Evolutionary conservation across 257 asterid species (phyloP).

Genomic region (Rauvolfia tetraphylla): DNA sequence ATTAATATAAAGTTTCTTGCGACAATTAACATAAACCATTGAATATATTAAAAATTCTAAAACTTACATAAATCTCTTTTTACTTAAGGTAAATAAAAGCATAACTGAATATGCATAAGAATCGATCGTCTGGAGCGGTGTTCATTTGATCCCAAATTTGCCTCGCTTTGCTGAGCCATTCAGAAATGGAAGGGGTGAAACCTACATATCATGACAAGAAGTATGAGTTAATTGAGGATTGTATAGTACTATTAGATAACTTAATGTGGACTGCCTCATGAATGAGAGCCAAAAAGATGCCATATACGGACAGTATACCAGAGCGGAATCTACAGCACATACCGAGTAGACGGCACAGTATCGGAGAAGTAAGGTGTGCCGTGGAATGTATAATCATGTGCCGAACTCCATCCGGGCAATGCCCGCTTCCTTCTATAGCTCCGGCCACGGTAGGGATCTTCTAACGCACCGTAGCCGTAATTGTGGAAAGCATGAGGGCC

Average conservation of each 20-base stretch:
- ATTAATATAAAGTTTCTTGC: too few species aligned
- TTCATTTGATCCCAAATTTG: not conserved
- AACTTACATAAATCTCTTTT: not conserved
- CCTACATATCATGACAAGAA: not conserved
- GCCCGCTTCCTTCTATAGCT: not conserved
- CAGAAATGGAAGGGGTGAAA: not conserved
- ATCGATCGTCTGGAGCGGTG: too few species aligned
- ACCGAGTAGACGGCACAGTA: not conserved
- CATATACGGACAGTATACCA: too few species aligned
- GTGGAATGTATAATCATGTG: not conserved
- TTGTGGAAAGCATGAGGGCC: too few species aligned
- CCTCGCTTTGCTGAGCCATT: not conserved
- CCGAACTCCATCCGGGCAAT: not conserved
- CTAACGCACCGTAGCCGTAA: slow-evolving; percentile 5
- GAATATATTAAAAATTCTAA: not conserved
- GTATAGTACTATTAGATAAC: too few species aligned
- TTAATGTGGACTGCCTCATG: too few species aligned
- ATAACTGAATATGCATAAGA: not conserved
- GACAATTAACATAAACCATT: too few species aligned
- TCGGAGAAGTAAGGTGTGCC: not conserved
- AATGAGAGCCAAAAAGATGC: too few species aligned
- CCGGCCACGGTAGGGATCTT: not conserved
- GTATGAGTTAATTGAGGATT: not conserved
- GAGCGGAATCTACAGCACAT: too few species aligned
- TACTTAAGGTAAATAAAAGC: not conserved